phyloP scores from a whole-genome alignment of 2,329 filamentous ascomycete species.

The Corynespora cassiicola region DNA sequence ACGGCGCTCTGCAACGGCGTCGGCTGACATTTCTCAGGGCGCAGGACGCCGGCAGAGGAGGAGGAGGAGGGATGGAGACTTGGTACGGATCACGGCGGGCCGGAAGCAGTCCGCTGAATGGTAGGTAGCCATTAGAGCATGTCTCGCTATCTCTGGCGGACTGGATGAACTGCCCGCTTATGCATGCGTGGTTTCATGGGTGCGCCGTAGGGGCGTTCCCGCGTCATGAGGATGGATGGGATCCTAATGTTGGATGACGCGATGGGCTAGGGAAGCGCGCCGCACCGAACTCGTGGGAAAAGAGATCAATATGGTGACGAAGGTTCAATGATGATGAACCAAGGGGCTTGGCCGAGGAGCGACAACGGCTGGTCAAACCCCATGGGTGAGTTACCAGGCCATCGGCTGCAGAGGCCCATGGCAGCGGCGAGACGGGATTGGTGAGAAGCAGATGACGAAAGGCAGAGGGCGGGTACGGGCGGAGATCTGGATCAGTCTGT shows the following conservation, averaged over 20 bases:
- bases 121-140: constrained; percentile 1
- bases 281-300: not conserved
- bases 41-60: not conserved
- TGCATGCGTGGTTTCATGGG: constrained; percentile 8
- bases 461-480: not conserved
- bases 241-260: not conserved
- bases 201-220: not conserved
- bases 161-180: constrained; percentile 5
- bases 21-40: not conserved
- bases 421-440: too few relatives aligned
- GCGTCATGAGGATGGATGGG: constrained; percentile 6
- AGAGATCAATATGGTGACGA: not conserved
- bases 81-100: constrained; percentile 6
- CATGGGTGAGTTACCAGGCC: constrained; percentile 9
- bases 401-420: too few relatives aligned
- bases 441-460: constrained; percentile 4
- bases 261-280: too few relatives aligned
- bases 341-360: constrained; percentile 14
- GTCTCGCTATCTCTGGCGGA: constrained; percentile 6
- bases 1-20: too few relatives aligned
- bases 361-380: constrained; percentile 10
- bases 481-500: constrained; percentile 4
- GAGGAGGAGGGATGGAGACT: not conserved
- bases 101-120: constrained; percentile 8
- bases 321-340: constrained; percentile 2